Percentiles rank a stretch among this genome's conserved stretches.
Evolutionary conservation across 208 protist genomes (phyloP).

Genomic region (Hexamita inflata): DNA sequence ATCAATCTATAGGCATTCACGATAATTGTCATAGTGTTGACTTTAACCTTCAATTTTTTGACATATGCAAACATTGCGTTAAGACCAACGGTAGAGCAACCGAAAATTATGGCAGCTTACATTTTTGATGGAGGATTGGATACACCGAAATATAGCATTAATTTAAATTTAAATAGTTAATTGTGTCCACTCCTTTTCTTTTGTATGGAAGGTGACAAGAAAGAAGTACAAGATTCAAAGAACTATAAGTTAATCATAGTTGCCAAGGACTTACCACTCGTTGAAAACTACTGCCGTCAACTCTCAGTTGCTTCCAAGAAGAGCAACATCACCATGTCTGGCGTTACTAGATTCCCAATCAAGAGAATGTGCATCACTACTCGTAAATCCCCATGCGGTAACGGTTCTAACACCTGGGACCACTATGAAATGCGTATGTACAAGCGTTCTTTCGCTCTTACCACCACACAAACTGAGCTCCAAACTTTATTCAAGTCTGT

Average conservation of each 20-base stretch:
- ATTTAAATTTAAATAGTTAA: no score
- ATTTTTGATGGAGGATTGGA: no score
- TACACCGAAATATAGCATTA: no score
- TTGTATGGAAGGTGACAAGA: not conserved
- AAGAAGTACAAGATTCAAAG: not conserved
- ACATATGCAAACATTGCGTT: no score
- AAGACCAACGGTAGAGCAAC: no score
- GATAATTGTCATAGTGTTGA: no score
- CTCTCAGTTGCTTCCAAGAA: not conserved
- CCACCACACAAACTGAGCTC: not conserved
- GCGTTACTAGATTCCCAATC: conserved; percentile 40
- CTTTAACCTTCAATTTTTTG: no score
- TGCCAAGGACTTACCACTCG: conserved; percentile 18
- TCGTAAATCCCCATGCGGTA: conserved; percentile 45
- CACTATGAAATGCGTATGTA: conserved; percentile 42
- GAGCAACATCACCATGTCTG: conserved; percentile 8
- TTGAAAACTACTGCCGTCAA: conserved; percentile 33
- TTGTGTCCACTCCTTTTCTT: no score
- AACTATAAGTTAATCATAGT: conserved; percentile 5
- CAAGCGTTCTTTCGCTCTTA: conserved; percentile 38
- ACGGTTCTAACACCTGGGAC: conserved; percentile 48
- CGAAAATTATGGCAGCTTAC: no score
- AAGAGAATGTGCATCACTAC: conserved; percentile 43
- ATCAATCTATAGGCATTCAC: no score
- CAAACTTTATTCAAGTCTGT: not conserved